Evolutionary conservation across 768 basidiomycete genomes (phyloP).

Genomic region (Boletus subparvulus): DNA sequence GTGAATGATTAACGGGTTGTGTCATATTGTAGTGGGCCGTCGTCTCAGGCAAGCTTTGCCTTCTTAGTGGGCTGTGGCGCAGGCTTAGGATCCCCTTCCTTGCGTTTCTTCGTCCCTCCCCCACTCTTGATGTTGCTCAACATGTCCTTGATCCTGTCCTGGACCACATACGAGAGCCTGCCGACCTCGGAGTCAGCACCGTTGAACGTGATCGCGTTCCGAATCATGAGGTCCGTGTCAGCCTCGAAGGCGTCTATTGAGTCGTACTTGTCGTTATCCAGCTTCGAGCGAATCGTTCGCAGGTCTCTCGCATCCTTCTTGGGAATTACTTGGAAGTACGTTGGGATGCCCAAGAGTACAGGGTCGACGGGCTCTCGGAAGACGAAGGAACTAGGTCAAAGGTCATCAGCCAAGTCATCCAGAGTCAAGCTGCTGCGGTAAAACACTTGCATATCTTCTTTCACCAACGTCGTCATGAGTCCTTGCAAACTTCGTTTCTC

Average conservation of each 20-base stretch:
- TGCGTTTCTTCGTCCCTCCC: conserved; percentile 64
- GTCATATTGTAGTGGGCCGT: conserved; percentile 21
- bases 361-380: conserved; percentile 92
- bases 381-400: conserved; percentile 57
- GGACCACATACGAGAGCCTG: conserved; percentile 49
- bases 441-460: conserved; percentile 63
- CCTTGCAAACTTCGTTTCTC: conserved; percentile 80
- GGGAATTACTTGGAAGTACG: conserved; percentile 85
- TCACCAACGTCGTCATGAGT: conserved; percentile 64
- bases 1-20: conserved; percentile 32
- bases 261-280: conserved; percentile 83
- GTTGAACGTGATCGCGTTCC: conserved; percentile 90
- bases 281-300: conserved; percentile 72
- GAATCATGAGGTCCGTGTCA: conserved; percentile 84
- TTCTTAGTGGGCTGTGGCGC: conserved; percentile 69
- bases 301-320: conserved; percentile 87
- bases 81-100: conserved; percentile 60
- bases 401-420: neutral
- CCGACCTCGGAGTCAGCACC: conserved; percentile 80
- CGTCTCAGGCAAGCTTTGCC: conserved; percentile 53
- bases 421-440: too few relatives aligned
- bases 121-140: conserved; percentile 42
- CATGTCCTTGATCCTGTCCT: conserved; percentile 54
- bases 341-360: conserved; percentile 74
- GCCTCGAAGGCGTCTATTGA: conserved; percentile 75